phyloP scores from a whole-genome alignment of 805 yeast genomes.

The Scheffersomyces stipitis region DNA sequence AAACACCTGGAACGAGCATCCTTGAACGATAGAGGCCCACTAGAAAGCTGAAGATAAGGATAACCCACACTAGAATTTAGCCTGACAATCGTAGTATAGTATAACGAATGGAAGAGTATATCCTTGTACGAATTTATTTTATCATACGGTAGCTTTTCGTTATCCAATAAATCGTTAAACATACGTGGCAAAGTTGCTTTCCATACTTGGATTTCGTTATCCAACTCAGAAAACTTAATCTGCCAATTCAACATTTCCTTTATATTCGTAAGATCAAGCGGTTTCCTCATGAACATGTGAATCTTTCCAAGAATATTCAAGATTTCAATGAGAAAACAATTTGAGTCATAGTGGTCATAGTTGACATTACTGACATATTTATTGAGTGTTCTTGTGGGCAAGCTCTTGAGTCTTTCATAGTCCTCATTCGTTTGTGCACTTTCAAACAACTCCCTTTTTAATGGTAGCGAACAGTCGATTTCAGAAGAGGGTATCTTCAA shows the following conservation, averaged over 20 bases:
- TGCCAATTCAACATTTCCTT: slow-evolving; percentile 16
- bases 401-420: slow-evolving; percentile 5
- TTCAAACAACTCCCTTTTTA: slow-evolving; percentile 7
- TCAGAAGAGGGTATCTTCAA: slow-evolving; percentile 11
- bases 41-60: slow-evolving; percentile 11
- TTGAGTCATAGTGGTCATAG: slow-evolving; percentile 8
- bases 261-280: slow-evolving; percentile 14
- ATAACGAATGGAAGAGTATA: slow-evolving; percentile 13
- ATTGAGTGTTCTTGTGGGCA: slow-evolving; percentile 5
- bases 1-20: slow-evolving; percentile 11
- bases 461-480: slow-evolving; percentile 10
- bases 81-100: slow-evolving; percentile 14
- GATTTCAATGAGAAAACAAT: slow-evolving; percentile 12
- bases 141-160: slow-evolving; percentile 1
- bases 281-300: slow-evolving; percentile 11
- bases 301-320: slow-evolving; percentile 11
- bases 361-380: neutral
- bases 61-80: slow-evolving; percentile 15
- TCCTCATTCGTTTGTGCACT: slow-evolving; percentile 1
- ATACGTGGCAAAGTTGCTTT: slow-evolving; percentile 8
- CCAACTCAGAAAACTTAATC: slow-evolving; percentile 14
- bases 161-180: slow-evolving; percentile 8
- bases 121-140: slow-evolving; percentile 4
- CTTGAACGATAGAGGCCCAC: slow-evolving; percentile 11
- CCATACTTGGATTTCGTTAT: slow-evolving; percentile 13